Evolutionary conservation across 139 green algal genomes (phyloP).

Genomic region (Axilococcus clingmanii): DNA sequence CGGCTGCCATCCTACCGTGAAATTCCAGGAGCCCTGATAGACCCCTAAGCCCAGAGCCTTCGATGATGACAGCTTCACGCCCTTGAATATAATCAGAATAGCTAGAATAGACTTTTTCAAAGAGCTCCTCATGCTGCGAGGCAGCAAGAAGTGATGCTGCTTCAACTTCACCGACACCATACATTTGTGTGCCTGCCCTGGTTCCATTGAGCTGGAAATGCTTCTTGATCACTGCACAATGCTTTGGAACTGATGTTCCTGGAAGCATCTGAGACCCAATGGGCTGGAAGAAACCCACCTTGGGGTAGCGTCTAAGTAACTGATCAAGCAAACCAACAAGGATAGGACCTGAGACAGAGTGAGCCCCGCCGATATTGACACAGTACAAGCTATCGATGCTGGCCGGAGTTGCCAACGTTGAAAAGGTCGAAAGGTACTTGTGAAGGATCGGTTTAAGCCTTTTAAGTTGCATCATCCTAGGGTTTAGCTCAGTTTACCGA

Average conservation of each 20-base stretch:
- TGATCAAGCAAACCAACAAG: not conserved
- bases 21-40: conserved; percentile 26
- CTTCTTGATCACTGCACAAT: conserved; percentile 25
- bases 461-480: too few relatives aligned
- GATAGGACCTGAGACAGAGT: too few relatives aligned
- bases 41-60: conserved; percentile 26
- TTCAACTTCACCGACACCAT: conserved; percentile 15
- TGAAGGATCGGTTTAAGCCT: too few relatives aligned
- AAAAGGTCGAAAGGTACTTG: too few relatives aligned
- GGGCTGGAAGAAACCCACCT: conserved; percentile 45
- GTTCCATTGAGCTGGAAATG: not conserved
- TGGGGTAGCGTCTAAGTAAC: conserved; percentile 19
- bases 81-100: conserved; percentile 31
- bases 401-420: too few relatives aligned
- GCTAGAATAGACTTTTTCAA: conserved; percentile 29
- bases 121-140: conserved; percentile 21
- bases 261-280: conserved; percentile 24
- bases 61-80: conserved; percentile 52
- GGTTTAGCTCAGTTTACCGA: too few relatives aligned
- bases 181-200: conserved; percentile 4
- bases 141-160: conserved; percentile 15
- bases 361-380: too few relatives aligned
- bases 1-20: conserved; percentile 34
- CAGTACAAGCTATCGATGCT: too few relatives aligned
- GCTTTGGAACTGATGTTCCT: conserved; percentile 12